Base-by-base conservation (phyloP, 2,329 filamentous ascomycete genomes). In the Aureobasidium musti region DNA sequence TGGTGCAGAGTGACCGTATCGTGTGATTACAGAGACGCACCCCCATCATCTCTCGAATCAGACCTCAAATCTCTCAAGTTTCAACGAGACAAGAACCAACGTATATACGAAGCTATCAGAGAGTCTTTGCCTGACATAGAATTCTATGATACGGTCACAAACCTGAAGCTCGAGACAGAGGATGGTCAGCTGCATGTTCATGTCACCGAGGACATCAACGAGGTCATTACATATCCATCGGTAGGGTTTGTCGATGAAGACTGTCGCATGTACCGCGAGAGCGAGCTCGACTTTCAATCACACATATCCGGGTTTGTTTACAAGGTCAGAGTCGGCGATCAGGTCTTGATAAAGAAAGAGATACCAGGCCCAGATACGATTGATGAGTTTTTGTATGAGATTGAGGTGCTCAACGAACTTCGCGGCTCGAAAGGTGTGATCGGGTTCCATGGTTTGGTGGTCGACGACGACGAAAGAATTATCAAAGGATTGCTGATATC, bases 301-400 rank as follows among this genome's bases (percentile, higher is more conserved):
- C 95, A 99, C 79, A 87, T 98, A 76, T 98, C 94, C 26, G 95
- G 95, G 1, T 99, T 98, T 75, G 95, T 98, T 21, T 99, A 98
- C 83, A 96, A 96, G 76, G 92, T 99, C 66, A 84, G 81, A 17
- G 86, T 92, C 41, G 82, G 86, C 67, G 87, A 86, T 11, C 80
- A 84, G 67, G 81, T 87, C 1, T 89, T 92, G 72, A 97, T 99
- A 79, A 98, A 98, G 78, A 99, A 99, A 77, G 95, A 99, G 75
- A 98, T 99, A 19, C 95, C 95, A 0, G 93, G 94, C 1, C 94
- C 93, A 2, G 94, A 98, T 73, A 95, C 91, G 0, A 89, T 98
- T 23, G 94, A 98, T 69, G 95, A 98, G 76, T 99, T 99, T 74
- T 82, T 98, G 2, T 99, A 99, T 77, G 95, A 99, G 79, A 91